Evolutionary conservation across 2,329 filamentous ascomycete genomes (phyloP).

Genomic region (Pseudogymnoascus sp.): DNA sequence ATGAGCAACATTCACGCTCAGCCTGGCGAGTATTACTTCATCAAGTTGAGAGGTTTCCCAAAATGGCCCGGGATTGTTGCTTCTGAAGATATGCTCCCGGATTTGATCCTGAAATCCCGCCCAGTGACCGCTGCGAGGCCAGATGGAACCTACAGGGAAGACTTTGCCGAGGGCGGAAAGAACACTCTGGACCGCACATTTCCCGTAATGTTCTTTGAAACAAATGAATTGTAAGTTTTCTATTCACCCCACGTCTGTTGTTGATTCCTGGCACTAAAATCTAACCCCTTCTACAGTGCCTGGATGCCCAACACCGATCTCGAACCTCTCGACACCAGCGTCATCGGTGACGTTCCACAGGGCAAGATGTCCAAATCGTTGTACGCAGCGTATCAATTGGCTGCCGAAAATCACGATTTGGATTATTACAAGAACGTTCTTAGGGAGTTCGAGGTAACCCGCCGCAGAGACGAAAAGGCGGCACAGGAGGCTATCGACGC

Average conservation of each 20-base stretch:
- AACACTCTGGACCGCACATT: conserved; percentile 77
- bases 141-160: conserved; percentile 80
- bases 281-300: conserved; percentile 46
- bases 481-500: conserved; percentile 40
- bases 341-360: conserved; percentile 58
- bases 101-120: conserved; percentile 63
- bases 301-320: conserved; percentile 87
- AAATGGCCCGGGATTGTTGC: conserved; percentile 92
- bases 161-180: conserved; percentile 81
- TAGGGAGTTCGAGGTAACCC: conserved; percentile 57
- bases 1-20: conserved; percentile 68
- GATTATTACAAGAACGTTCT: conserved; percentile 78
- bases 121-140: conserved; percentile 74
- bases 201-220: conserved; percentile 88
- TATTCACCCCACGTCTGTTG: conserved; percentile 20
- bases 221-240: conserved; percentile 85
- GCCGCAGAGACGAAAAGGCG: conserved; percentile 46
- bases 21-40: conserved; percentile 85
- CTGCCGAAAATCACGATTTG: conserved; percentile 67
- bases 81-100: conserved; percentile 88
- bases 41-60: conserved; percentile 88
- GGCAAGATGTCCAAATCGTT: conserved; percentile 73
- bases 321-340: conserved; percentile 64
- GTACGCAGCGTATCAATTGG: conserved; percentile 69
- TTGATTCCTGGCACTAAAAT: conserved; percentile 11